These are phyloP conservation scores for Wickerhamiella infanticola DNA, from an alignment of 1,139 yeast species.

Conservation along the genomic window DNA sequence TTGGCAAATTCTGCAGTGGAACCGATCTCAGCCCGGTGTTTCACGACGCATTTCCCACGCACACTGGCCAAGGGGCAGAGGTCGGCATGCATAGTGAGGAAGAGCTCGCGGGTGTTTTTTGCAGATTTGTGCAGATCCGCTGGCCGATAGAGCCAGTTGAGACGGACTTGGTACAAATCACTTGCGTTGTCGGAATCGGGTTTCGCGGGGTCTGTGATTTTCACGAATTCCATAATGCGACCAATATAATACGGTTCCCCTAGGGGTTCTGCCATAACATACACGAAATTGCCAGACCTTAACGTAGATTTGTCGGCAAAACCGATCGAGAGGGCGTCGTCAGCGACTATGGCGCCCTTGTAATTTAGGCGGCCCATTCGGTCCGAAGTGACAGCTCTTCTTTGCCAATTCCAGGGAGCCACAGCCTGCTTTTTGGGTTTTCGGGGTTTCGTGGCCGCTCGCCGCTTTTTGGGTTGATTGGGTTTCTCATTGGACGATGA, in stretches of 20 bases:
- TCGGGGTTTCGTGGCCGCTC: neutral
- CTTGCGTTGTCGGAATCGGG: neutral
- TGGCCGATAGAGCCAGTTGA: conserved; percentile 90
- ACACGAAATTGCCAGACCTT: conserved; percentile 46
- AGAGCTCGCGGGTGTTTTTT: conserved; percentile 58
- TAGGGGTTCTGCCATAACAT: conserved; percentile 83
- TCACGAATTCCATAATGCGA: conserved; percentile 59
- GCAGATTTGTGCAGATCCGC: conserved; percentile 53
- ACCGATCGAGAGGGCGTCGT: conserved; percentile 21
- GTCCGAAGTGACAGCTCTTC: conserved; percentile 18
- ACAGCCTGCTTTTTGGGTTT: neutral
- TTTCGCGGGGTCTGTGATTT: neutral
- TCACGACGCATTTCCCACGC: conserved; percentile 61
- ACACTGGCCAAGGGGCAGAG: conserved; percentile 62
- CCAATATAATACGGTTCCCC: conserved; percentile 93
- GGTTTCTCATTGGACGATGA: neutral
- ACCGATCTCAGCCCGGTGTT: conserved; percentile 50
- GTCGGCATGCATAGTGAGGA: conserved; percentile 79
- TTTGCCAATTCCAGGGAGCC: conserved; percentile 26
- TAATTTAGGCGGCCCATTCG: conserved; percentile 24
- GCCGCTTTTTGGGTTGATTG: neutral
- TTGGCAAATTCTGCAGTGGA: conserved; percentile 31
- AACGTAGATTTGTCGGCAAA: conserved; percentile 23
- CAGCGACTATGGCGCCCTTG: conserved; percentile 27
- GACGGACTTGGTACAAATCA: conserved; percentile 31